Evolutionary conservation across 352 stramenopile species (phyloP), one percentile per base, ranked within the genome.

Genomic region (Halophytophthora polymorphica): DNA sequence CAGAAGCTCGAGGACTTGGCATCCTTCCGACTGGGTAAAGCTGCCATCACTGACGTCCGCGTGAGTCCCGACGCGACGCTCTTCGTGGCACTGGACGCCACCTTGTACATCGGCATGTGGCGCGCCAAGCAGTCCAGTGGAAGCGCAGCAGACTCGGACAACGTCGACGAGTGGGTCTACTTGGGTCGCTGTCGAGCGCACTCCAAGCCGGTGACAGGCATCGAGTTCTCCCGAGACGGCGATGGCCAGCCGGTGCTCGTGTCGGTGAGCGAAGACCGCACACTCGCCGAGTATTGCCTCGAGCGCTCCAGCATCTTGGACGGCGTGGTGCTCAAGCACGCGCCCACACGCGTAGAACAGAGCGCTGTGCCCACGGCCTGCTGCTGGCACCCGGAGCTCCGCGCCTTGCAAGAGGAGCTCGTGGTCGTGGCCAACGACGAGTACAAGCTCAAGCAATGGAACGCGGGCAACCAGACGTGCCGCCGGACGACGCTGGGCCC

Each of bases 381-480:
- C 43, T 82, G 93, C 53, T 98, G 90, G 90, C 83, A 97, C 38
- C 89, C 90, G 0, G 82, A 93, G 50, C 72, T 89, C 38, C 67
- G 66, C 19, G 69, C 62, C 18, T 55, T 89, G 2, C 81, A 90
- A 42, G 91, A 98, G 69, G 93, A 97, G 51, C 73, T 94, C 23
- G 51, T 97, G 2, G 73, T 96, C 19, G 83, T 93, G 23, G 90
- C 85, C 2, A 97, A 96, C 61, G 76, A 90, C 38, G 93, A 97
- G 52, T 98, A 96, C 68, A 98, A 98, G 65, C 54, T 98, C 42
- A 97, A 96, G 69, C 70, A 95, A 41, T 97, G 88, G 86, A 96
- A 96, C 56, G 73, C 77, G 37, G 83, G 90, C 64, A 96, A 92
- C 59, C 95, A 96, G 46, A 88, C 77, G 10, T 98, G 88, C 54